Evolutionary conservation across 345 rosid species (phyloP).

Genomic region (Turnera subulata): DNA sequence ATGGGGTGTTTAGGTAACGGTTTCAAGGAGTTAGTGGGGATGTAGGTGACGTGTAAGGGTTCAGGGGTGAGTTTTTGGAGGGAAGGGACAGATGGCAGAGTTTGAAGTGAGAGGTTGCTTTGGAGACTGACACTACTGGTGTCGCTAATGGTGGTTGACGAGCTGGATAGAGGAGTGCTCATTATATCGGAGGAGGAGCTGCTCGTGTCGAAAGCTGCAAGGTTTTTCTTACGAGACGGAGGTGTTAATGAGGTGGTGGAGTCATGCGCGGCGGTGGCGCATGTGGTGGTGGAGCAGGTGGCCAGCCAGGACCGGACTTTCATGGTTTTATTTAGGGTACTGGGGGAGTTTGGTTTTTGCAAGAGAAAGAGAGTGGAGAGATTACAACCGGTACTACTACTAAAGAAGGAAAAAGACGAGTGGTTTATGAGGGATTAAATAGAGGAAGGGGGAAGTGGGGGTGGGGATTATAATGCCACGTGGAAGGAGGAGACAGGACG

Average conservation of each 20-base stretch:
- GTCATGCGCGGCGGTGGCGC: slow-evolving; percentile 13
- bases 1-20: slow-evolving; percentile 45
- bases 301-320: slow-evolving; percentile 35
- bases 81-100: slow-evolving; percentile 72
- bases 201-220: slow-evolving; percentile 23
- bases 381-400: too few relatives aligned
- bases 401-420: not conserved
- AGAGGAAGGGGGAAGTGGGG: not conserved
- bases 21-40: slow-evolving; percentile 32
- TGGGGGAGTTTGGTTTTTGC: not conserved
- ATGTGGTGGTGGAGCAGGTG: slow-evolving; percentile 16
- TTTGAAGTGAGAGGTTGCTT: slow-evolving; percentile 69
- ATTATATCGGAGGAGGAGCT: slow-evolving; percentile 23
- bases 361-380: not conserved
- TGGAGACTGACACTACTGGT: slow-evolving; percentile 45
- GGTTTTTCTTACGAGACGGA: slow-evolving; percentile 15
- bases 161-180: slow-evolving; percentile 18
- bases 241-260: slow-evolving; percentile 22
- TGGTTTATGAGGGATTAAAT: not conserved
- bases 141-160: slow-evolving; percentile 6
- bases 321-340: not conserved
- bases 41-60: slow-evolving; percentile 33
- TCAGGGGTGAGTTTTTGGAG: slow-evolving; percentile 56
- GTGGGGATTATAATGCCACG: not conserved
- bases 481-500: not conserved